Conservation (phyloP, 176 grass and related monocot genomes). For the sorghum (Sorghum bicolor) region Sorghum_bicolor_NCBIv3 NC_012873.2:56599001-56599500, state of each 20-base stretch:
- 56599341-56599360: background rate
- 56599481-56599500: constrained; percentile 26
- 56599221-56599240: background rate
- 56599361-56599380: background rate
- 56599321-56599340: background rate
- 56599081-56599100: constrained; percentile 9
- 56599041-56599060: background rate
- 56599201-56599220: background rate
- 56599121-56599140: constrained; percentile 30
- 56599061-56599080: constrained; percentile 11
- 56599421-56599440: background rate
- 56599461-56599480: background rate
- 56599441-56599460: constrained; percentile 26
- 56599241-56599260: background rate
- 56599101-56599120: constrained; percentile 6
- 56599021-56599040: too few relatives aligned
- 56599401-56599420: background rate
- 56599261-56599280: constrained; percentile 1
- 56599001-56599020: too few relatives aligned
- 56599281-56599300: background rate
- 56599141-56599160: constrained; percentile 26
- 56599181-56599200: constrained; percentile 18
- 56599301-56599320: background rate
- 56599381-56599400: background rate
- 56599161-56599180: constrained; percentile 30